These are phyloP conservation scores for Diplocarpon mali DNA, from an alignment of 2,329 filamentous ascomycete species.

Conservation along the genomic window DNA sequence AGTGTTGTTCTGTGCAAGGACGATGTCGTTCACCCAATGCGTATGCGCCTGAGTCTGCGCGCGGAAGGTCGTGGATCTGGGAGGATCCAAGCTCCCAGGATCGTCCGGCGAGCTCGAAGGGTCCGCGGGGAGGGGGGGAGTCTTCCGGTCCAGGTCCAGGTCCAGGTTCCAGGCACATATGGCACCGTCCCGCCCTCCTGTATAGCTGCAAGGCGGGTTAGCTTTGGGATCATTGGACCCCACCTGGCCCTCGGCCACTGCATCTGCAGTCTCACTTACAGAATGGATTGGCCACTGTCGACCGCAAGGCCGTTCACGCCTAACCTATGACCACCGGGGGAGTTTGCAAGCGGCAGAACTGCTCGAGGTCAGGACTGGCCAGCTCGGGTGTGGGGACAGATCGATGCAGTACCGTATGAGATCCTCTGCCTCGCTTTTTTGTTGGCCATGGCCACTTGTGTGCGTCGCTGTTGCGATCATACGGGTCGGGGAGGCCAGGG, in stretches of 20 bases:
- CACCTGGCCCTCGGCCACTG: slow-evolving; percentile 1
- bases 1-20: slow-evolving; percentile 52
- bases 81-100: slow-evolving; percentile 29
- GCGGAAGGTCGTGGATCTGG: slow-evolving; percentile 45
- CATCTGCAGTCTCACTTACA: slow-evolving; percentile 42
- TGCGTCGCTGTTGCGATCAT: slow-evolving; percentile 12
- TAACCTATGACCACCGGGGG: slow-evolving; percentile 75
- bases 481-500: slow-evolving; percentile 6
- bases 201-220: slow-evolving; percentile 57
- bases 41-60: slow-evolving; percentile 59
- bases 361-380: slow-evolving; percentile 12
- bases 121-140: slow-evolving; percentile 15
- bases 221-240: slow-evolving; percentile 5
- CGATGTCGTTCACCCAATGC: slow-evolving; percentile 69
- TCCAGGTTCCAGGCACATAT: slow-evolving; percentile 93
- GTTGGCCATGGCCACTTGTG: slow-evolving; percentile 42
- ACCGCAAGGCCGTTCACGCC: slow-evolving; percentile 92
- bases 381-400: slow-evolving; percentile 1
- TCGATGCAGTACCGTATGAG: slow-evolving; percentile 43
- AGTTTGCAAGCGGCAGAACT: slow-evolving; percentile 65
- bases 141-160: slow-evolving; percentile 54
- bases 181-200: slow-evolving; percentile 86
- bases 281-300: slow-evolving; percentile 68
- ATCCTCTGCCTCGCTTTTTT: slow-evolving; percentile 60
- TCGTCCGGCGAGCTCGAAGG: slow-evolving; percentile 26